Percentiles rank a stretch among this genome's conserved stretches.
Conservation (phyloP, 2,329 filamentous ascomycete genomes). For the Aspergillus ochraceus region DNA sequence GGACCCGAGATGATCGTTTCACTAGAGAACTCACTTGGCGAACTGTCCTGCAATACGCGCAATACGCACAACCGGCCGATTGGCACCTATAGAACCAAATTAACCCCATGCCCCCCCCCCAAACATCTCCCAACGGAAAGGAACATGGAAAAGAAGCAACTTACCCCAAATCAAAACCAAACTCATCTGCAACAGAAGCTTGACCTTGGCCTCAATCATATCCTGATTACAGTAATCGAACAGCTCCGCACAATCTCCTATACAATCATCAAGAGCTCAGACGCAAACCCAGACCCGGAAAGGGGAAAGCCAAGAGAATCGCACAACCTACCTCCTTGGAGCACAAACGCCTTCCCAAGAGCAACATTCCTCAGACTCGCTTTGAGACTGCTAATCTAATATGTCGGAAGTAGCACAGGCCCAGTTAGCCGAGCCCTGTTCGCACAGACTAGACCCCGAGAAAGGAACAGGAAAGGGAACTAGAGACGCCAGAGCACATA, state of each 20-base stretch:
- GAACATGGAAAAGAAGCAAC: slow-evolving; percentile 35
- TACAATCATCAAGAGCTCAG: neutral
- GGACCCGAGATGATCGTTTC: neutral
- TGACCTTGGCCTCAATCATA: slow-evolving; percentile 94
- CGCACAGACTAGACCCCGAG: neutral
- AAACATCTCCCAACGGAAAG: neutral
- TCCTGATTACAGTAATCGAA: slow-evolving; percentile 93
- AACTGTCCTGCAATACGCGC: slow-evolving; percentile 97
- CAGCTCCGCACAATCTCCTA: slow-evolving; percentile 84
- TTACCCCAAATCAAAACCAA: slow-evolving; percentile 84
- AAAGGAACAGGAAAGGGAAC: neutral
- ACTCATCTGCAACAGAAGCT: slow-evolving; percentile 95
- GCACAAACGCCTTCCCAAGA: slow-evolving; percentile 83
- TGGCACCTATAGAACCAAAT: slow-evolving; percentile 43
- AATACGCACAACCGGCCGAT: slow-evolving; percentile 85
- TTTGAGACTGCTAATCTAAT: slow-evolving; percentile 71
- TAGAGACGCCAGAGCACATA: slow-evolving; percentile 14
- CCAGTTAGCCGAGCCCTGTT: neutral
- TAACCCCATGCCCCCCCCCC: neutral
- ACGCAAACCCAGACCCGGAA: neutral
- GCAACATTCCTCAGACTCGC: slow-evolving; percentile 81
- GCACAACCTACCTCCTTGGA: slow-evolving; percentile 71
- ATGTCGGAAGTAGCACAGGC: neutral
- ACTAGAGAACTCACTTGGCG: slow-evolving; percentile 61
- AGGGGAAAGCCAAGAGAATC: slow-evolving; percentile 3